phyloP scores from a whole-genome alignment of 208 protist genomes.

The Trypanosoma melophagium region DNA sequence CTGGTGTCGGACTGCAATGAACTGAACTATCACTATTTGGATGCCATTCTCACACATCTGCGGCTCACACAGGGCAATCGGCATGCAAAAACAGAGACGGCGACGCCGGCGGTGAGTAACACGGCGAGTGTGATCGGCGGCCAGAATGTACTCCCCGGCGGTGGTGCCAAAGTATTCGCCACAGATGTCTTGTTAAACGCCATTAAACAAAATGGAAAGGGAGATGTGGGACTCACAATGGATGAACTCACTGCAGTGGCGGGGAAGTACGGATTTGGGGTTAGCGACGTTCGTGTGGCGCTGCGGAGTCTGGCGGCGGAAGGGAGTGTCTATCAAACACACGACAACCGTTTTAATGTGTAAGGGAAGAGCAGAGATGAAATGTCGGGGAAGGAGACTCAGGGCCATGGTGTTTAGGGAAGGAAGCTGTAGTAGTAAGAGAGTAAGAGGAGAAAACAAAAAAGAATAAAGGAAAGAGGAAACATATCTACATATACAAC shows the following conservation, averaged over 20 bases:
- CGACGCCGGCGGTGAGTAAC: slow-evolving; percentile 50
- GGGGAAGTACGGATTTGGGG: slow-evolving; percentile 67
- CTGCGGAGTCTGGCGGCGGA: slow-evolving; percentile 70
- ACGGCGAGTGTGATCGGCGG: slow-evolving; percentile 50
- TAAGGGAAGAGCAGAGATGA: slow-evolving; percentile 29
- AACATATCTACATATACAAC: too few species aligned
- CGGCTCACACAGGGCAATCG: slow-evolving; percentile 72
- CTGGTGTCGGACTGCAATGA: slow-evolving; percentile 87
- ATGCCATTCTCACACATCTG: slow-evolving; percentile 87
- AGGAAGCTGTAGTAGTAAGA: neutral
- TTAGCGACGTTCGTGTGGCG: slow-evolving; percentile 63
- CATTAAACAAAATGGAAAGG: slow-evolving; percentile 58
- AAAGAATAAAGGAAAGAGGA: slow-evolving; percentile 12
- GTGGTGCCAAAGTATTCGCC: slow-evolving; percentile 61
- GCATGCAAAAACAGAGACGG: slow-evolving; percentile 24
- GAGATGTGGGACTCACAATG: slow-evolving; percentile 69
- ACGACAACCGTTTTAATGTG: slow-evolving; percentile 84
- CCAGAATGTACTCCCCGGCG: slow-evolving; percentile 76
- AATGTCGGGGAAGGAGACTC: slow-evolving; percentile 14
- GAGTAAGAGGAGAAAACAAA: neutral
- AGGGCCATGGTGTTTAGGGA: neutral
- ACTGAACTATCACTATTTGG: slow-evolving; percentile 86
- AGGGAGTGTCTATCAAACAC: slow-evolving; percentile 83
- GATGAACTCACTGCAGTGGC: slow-evolving; percentile 71
- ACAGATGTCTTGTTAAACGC: slow-evolving; percentile 75